Evolutionary conservation across 1,139 yeast species (phyloP).

Genomic region (Saccharomyces hybrid): DNA sequence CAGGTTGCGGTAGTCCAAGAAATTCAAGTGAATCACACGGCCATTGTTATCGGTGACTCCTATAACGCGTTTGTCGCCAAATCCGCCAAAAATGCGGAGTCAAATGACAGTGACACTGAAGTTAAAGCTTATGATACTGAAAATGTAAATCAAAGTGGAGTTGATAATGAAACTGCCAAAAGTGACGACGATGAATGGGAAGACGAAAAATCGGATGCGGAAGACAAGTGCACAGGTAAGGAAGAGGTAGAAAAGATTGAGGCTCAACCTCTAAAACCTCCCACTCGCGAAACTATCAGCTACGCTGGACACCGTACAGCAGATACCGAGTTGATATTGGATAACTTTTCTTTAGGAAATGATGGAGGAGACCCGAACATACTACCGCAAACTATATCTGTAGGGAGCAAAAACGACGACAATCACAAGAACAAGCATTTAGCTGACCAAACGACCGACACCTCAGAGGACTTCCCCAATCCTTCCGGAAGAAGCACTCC

Average conservation of each 20-base stretch:
- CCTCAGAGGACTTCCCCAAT: neutral
- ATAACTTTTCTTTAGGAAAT: neutral
- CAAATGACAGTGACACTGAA: neutral
- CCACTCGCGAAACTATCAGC: neutral
- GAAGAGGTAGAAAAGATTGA: neutral
- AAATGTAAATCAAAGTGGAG: neutral
- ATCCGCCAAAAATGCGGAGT: neutral
- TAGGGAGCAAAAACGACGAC: constrained; percentile 3
- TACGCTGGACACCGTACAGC: neutral
- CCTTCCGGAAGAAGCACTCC: neutral
- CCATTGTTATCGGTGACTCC: neutral
- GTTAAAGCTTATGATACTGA: neutral
- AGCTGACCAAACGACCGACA: neutral
- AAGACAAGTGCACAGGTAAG: neutral
- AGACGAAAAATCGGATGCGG: neutral
- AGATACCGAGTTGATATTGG: neutral
- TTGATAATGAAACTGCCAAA: neutral
- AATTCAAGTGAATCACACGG: too few species aligned
- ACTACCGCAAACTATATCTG: constrained; percentile 1
- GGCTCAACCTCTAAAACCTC: neutral
- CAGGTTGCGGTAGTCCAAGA: too few species aligned
- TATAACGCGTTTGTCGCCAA: neutral
- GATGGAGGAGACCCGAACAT: neutral
- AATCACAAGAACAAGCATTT: neutral
- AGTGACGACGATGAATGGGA: neutral